A percentile compares a stretch with the other conserved stretches of the same genome.
These are phyloP conservation scores for Myriosclerotinia duriaeana DNA, from an alignment of 2,329 filamentous ascomycete species.

Conservation along the genomic window DNA sequence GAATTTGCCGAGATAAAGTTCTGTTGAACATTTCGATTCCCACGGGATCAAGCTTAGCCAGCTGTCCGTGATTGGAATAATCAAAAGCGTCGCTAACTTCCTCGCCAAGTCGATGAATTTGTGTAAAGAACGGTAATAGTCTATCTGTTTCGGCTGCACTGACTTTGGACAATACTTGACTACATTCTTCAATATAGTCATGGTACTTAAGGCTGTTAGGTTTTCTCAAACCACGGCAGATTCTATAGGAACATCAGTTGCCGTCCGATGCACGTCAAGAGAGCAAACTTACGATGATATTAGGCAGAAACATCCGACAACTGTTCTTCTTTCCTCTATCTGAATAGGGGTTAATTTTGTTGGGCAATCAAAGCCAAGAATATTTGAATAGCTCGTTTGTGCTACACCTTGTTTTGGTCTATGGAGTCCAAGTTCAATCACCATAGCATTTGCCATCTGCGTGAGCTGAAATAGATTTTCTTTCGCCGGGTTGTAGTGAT, in stretches of 20 bases:
- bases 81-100: slow-evolving; percentile 37
- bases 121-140: slow-evolving; percentile 34
- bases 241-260: slow-evolving; percentile 22
- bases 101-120: slow-evolving; percentile 35
- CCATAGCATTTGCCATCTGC: slow-evolving; percentile 39
- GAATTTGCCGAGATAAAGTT: slow-evolving; percentile 34
- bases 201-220: slow-evolving; percentile 34
- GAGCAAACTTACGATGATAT: slow-evolving; percentile 32
- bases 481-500: slow-evolving; percentile 37
- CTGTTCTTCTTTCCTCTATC: slow-evolving; percentile 34
- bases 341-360: background rate
- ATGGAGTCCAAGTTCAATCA: slow-evolving; percentile 38
- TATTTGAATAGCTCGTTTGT: background rate
- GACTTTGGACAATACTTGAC: slow-evolving; percentile 2
- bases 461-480: slow-evolving; percentile 41
- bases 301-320: slow-evolving; percentile 37
- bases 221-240: slow-evolving; percentile 35
- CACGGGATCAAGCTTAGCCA: slow-evolving; percentile 29
- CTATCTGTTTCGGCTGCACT: slow-evolving; percentile 32
- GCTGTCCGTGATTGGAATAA: slow-evolving; percentile 29
- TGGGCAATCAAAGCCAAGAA: slow-evolving; percentile 6
- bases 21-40: slow-evolving; percentile 35
- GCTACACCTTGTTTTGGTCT: slow-evolving; percentile 3
- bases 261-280: too few species aligned
- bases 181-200: too few species aligned